Evolutionary conservation across 176 grass and related monocot species (phyloP).

Genomic region (Panicum miliaceum): DNA sequence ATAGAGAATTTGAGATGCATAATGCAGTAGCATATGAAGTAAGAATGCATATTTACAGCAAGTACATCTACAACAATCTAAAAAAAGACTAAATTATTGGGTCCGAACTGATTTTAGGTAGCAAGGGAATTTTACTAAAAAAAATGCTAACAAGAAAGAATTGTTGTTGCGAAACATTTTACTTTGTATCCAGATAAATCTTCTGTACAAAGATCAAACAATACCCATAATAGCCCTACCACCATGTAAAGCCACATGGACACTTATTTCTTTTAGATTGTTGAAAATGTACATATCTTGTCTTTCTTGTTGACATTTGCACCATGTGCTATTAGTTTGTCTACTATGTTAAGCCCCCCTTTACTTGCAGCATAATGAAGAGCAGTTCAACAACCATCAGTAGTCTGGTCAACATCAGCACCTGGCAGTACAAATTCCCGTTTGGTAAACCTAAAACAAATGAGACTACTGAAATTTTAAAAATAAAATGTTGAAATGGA

Average conservation of each 20-base stretch:
- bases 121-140: not conserved
- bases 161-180: not conserved
- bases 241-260: not conserved
- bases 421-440: conserved; percentile 53
- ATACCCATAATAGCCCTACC: not conserved
- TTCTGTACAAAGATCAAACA: not conserved
- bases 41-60: not conserved
- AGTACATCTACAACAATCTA: too few relatives aligned
- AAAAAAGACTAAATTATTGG: not conserved
- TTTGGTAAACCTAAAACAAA: not conserved
- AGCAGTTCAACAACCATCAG: conserved; percentile 88
- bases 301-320: conserved; percentile 95
- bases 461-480: not conserved
- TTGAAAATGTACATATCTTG: conserved; percentile 58
- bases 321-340: conserved; percentile 64
- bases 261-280: not conserved
- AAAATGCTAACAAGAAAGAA: not conserved
- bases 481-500: not conserved
- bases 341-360: conserved; percentile 72
- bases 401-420: conserved; percentile 78
- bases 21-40: not conserved
- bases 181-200: not conserved
- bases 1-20: conserved; percentile 7
- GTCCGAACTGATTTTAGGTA: not conserved
- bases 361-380: conserved; percentile 97